phyloP scores from a whole-genome alignment of 2,329 filamentous ascomycete species.

The Ceratocystis cubensis region DNA sequence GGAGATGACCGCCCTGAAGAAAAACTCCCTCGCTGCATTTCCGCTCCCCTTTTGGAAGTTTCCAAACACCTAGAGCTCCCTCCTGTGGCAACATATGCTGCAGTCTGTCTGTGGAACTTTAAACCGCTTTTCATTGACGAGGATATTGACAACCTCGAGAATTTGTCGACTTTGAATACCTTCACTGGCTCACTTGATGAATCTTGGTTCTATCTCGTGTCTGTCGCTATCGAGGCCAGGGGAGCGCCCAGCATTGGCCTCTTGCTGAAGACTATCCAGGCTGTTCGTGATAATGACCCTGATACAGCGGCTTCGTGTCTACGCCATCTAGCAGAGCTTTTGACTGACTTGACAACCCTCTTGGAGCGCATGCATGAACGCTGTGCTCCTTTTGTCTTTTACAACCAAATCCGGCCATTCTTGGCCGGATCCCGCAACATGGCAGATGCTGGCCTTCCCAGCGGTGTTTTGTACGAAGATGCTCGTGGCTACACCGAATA shows the following conservation, averaged over 20 bases:
- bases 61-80: constrained; percentile 72
- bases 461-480: constrained; percentile 78
- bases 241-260: constrained; percentile 76
- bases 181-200: constrained; percentile 93
- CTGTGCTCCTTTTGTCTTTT: constrained; percentile 90
- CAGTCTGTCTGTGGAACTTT: constrained; percentile 91
- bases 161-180: constrained; percentile 75
- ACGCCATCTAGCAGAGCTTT: constrained; percentile 68
- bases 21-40: constrained; percentile 65
- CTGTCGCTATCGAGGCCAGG: constrained; percentile 86
- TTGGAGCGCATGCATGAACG: constrained; percentile 87
- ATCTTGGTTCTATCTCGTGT: constrained; percentile 97
- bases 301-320: constrained; percentile 63
- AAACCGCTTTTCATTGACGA: constrained; percentile 80
- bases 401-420: constrained; percentile 90
- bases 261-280: constrained; percentile 77
- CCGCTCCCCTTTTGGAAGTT: constrained; percentile 67
- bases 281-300: constrained; percentile 58
- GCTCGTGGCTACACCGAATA: constrained; percentile 56
- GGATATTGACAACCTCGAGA: constrained; percentile 68
- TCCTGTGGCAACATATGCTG: constrained; percentile 87
- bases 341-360: constrained; percentile 71
- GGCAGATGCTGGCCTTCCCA: constrained; percentile 79
- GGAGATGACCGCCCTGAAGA: constrained; percentile 74
- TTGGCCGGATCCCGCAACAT: constrained; percentile 96